Evolutionary conservation across 1,284 basidiomycete species (phyloP).

Genomic region (Earliella scabrosa): DNA sequence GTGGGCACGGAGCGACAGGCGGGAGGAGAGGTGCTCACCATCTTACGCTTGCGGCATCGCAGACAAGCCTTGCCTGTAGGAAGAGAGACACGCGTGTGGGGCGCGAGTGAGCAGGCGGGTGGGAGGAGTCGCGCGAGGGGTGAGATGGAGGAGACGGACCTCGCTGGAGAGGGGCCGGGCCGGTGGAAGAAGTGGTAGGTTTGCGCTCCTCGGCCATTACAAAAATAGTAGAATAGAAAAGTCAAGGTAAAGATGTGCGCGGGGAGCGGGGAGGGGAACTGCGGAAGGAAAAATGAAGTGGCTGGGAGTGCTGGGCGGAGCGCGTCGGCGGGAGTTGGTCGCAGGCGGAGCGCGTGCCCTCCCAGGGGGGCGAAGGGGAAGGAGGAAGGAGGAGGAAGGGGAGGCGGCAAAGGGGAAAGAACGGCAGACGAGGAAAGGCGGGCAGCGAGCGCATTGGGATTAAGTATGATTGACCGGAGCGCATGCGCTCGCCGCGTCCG

Average conservation of each 20-base stretch:
- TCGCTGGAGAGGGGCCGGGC: slow-evolving; percentile 38
- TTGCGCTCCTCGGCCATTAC: slow-evolving; percentile 43
- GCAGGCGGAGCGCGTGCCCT: slow-evolving; percentile 4
- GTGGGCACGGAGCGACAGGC: slow-evolving; percentile 2
- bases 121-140: slow-evolving; percentile 3
- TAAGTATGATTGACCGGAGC: slow-evolving; percentile 14
- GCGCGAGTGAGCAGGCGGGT: no score
- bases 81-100: no score
- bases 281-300: background rate
- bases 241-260: slow-evolving; percentile 30
- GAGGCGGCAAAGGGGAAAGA: slow-evolving; percentile 6
- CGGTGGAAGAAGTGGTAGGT: slow-evolving; percentile 29
- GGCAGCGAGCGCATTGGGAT: slow-evolving; percentile 22
- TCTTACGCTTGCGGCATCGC: slow-evolving; percentile 78
- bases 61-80: slow-evolving; percentile 64
- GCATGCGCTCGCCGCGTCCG: no score
- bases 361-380: slow-evolving; percentile 2
- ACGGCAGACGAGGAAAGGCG: slow-evolving; percentile 16
- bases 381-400: slow-evolving; percentile 3
- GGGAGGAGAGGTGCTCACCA: slow-evolving; percentile 49
- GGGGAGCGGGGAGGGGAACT: slow-evolving; percentile 27
- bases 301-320: slow-evolving; percentile 22
- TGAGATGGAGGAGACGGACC: slow-evolving; percentile 24
- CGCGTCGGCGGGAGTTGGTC: slow-evolving; percentile 11
- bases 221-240: slow-evolving; percentile 38